Percentiles rank a stretch among this genome's conserved stretches.
phyloP scores from a whole-genome alignment of 1,284 basidiomycete species.

The Vanrija humicola region DNA sequence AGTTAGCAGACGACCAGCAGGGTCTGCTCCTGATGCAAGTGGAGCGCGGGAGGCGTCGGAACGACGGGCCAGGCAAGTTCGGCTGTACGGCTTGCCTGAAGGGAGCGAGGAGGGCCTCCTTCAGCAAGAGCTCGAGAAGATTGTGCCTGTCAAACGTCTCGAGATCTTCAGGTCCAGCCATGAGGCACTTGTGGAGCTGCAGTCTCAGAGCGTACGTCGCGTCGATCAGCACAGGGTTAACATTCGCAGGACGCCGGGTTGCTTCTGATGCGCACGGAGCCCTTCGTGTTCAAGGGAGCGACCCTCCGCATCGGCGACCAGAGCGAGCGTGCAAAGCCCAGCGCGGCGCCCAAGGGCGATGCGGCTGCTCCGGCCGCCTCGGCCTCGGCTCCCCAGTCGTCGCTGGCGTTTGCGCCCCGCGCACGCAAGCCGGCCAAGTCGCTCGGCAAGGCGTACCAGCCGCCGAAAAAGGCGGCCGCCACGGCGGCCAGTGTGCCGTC shows the following conservation, averaged over 20 bases:
- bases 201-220: slow-evolving; percentile 54
- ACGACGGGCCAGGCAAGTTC: slow-evolving; percentile 57
- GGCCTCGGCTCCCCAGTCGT: not conserved
- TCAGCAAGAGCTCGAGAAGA: slow-evolving; percentile 80
- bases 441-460: slow-evolving; percentile 30
- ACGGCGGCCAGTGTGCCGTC: slow-evolving; percentile 7
- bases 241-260: slow-evolving; percentile 67
- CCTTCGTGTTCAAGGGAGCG: slow-evolving; percentile 61
- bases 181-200: slow-evolving; percentile 74
- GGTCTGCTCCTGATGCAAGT: not conserved
- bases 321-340: not conserved
- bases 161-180: slow-evolving; percentile 64
- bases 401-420: slow-evolving; percentile 30
- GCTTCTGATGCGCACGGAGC: slow-evolving; percentile 63
- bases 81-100: slow-evolving; percentile 68
- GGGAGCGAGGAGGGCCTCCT: slow-evolving; percentile 77
- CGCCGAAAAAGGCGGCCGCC: slow-evolving; percentile 19
- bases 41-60: slow-evolving; percentile 49
- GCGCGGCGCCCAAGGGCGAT: not conserved
- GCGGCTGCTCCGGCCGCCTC: not conserved
- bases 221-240: slow-evolving; percentile 52
- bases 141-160: slow-evolving; percentile 65
- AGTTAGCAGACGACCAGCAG: no score
- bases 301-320: slow-evolving; percentile 22
- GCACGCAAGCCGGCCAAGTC: slow-evolving; percentile 26